These are phyloP conservation scores for Phytopythium sindhum DNA, from an alignment of 352 stramenopile species.

Conservation along the genomic window DNA sequence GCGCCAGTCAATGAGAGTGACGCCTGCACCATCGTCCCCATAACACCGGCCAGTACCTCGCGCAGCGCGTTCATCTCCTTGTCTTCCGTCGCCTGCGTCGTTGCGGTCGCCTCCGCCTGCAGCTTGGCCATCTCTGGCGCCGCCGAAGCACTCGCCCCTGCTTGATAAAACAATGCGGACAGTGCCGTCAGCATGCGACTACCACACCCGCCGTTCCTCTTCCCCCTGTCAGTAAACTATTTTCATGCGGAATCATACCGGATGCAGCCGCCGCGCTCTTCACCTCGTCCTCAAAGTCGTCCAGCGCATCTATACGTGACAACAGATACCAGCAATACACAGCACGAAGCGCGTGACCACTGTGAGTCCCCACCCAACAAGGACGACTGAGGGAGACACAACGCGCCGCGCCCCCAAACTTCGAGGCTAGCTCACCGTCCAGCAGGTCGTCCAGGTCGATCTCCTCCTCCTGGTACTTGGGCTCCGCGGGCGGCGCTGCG, in stretches of 20 bases:
- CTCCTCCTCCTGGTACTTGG: slow-evolving; percentile 32
- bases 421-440: slow-evolving; percentile 35
- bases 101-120: slow-evolving; percentile 47
- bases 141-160: slow-evolving; percentile 7
- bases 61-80: slow-evolving; percentile 61
- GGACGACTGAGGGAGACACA: too few relatives aligned
- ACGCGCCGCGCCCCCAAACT: neutral
- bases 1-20: neutral
- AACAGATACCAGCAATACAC: neutral
- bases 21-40: neutral
- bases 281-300: slow-evolving; percentile 80
- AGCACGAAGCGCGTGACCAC: neutral
- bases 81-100: slow-evolving; percentile 34
- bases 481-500: slow-evolving; percentile 1
- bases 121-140: slow-evolving; percentile 34
- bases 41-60: slow-evolving; percentile 34
- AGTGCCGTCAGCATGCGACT: neutral
- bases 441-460: slow-evolving; percentile 81
- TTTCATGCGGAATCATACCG: neutral
- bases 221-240: neutral
- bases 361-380: neutral
- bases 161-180: neutral
- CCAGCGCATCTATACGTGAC: slow-evolving; percentile 55
- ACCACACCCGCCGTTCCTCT: too few relatives aligned
- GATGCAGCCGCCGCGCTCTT: slow-evolving; percentile 12